Evolutionary conservation across 2,329 filamentous ascomycete species (phyloP).

Genomic region (Microsporum audouinii): DNA sequence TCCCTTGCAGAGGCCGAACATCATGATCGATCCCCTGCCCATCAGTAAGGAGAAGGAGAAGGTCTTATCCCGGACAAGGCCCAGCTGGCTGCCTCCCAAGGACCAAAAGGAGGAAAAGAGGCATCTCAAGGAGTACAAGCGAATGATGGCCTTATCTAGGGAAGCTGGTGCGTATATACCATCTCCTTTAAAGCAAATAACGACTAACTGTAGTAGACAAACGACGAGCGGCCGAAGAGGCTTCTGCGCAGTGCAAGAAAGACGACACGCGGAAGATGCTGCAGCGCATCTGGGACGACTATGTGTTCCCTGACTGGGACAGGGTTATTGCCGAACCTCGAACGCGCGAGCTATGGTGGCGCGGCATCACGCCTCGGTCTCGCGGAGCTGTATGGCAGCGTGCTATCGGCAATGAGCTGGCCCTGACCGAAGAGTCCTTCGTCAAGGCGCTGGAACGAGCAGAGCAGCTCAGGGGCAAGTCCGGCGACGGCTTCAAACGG

Average conservation of each 20-base stretch:
- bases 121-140: conserved; percentile 63
- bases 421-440: conserved; percentile 45
- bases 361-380: conserved; percentile 46
- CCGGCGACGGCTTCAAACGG: conserved; percentile 33
- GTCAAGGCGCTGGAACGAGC: conserved; percentile 47
- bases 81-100: conserved; percentile 55
- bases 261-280: conserved; percentile 43
- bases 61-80: conserved; percentile 54
- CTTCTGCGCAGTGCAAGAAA: conserved; percentile 39
- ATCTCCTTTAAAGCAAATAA: not conserved
- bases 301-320: conserved; percentile 50
- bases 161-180: conserved; percentile 40
- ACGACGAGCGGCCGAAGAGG: conserved; percentile 38
- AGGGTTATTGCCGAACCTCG: conserved; percentile 42
- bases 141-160: conserved; percentile 52
- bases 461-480: conserved; percentile 36
- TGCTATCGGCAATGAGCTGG: conserved; percentile 51
- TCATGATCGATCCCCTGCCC: conserved; percentile 55
- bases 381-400: conserved; percentile 49
- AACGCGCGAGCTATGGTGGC: conserved; percentile 54
- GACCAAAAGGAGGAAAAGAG: conserved; percentile 81
- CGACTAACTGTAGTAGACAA: conserved; percentile 32
- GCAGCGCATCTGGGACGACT: conserved; percentile 50
- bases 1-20: conserved; percentile 50
- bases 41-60: conserved; percentile 57